Evolutionary conservation across 371 early-diverging fungal species (phyloP).

Genomic region (Rhizopus microsporus): DNA sequence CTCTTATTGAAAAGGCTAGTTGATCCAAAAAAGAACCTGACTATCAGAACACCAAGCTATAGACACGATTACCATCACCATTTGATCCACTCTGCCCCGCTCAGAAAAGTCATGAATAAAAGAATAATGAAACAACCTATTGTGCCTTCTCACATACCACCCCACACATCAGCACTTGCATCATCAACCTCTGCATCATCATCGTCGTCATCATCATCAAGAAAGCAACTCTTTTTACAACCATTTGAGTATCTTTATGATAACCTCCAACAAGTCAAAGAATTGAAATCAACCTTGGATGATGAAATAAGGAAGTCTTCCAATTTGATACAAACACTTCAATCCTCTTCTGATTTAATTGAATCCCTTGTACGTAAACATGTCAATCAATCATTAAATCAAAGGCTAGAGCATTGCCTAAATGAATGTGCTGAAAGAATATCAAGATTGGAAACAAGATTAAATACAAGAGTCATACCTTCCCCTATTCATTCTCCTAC

Average conservation of each 20-base stretch:
- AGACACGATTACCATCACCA: conserved; percentile 26
- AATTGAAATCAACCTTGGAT: conserved; percentile 63
- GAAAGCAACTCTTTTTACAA: conserved; percentile 55
- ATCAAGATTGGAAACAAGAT: conserved; percentile 16
- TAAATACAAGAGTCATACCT: conserved; percentile 10
- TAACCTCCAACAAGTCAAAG: conserved; percentile 54
- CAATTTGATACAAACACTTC: conserved; percentile 73
- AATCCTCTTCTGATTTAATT: conserved; percentile 70
- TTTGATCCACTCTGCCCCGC: conserved; percentile 57
- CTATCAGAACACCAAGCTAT: conserved; percentile 61
- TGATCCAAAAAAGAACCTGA: conserved; percentile 43
- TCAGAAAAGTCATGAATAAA: conserved; percentile 16
- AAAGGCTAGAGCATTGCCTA: conserved; percentile 21
- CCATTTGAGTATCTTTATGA: conserved; percentile 62
- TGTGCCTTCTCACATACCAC: conserved; percentile 39
- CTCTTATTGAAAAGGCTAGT: conserved; percentile 47
- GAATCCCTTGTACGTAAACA: conserved; percentile 72
- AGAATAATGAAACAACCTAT: conserved; percentile 28
- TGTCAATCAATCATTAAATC: conserved; percentile 40
- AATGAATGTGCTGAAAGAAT: conserved; percentile 31
- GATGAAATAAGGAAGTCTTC: conserved; percentile 77
- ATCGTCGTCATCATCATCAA: conserved; percentile 6
- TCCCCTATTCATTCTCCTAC: conserved; percentile 18
- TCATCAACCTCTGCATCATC: no score
- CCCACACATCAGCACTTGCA: background rate